Conservation (phyloP, 1,139 yeast genomes). For the Hanseniaspora gamundiae region DNA sequence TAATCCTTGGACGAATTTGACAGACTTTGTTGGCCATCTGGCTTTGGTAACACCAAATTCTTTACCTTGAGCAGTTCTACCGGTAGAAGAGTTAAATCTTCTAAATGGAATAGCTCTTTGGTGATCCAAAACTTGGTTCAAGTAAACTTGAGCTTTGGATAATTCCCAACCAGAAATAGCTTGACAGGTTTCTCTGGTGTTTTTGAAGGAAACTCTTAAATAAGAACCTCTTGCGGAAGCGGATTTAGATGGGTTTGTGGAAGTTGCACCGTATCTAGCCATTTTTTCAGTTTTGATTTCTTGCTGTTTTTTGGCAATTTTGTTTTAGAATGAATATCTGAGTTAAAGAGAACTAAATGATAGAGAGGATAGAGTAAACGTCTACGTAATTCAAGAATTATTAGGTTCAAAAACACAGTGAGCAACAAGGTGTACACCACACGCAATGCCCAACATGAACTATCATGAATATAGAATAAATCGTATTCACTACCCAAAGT, state of each 20-base stretch:
- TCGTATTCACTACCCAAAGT: too few species aligned
- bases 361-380: too few species aligned
- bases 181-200: conserved; percentile 99
- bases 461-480: too few species aligned
- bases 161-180: conserved; percentile 98
- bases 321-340: too few species aligned
- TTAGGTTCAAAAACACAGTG: too few species aligned
- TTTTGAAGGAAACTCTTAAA: conserved; percentile 99
- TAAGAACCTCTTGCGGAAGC: conserved; percentile 99
- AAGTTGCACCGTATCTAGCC: conserved; percentile 97
- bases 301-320: background rate
- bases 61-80: conserved; percentile 99
- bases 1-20: conserved; percentile 87
- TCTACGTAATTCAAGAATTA: too few species aligned
- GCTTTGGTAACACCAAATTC: conserved; percentile 99
- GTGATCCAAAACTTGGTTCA: conserved; percentile 93
- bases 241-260: conserved; percentile 99
- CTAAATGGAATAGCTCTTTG: conserved; percentile 99
- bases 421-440: too few species aligned
- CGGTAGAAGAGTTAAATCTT: conserved; percentile 92
- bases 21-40: conserved; percentile 99
- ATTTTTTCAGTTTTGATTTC: conserved; percentile 24
- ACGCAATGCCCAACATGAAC: too few species aligned
- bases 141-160: conserved; percentile 91
- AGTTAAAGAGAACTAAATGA: too few species aligned